Conservation (phyloP, 352 stramenopile species). For the Phytophthora hybrid region DNA sequence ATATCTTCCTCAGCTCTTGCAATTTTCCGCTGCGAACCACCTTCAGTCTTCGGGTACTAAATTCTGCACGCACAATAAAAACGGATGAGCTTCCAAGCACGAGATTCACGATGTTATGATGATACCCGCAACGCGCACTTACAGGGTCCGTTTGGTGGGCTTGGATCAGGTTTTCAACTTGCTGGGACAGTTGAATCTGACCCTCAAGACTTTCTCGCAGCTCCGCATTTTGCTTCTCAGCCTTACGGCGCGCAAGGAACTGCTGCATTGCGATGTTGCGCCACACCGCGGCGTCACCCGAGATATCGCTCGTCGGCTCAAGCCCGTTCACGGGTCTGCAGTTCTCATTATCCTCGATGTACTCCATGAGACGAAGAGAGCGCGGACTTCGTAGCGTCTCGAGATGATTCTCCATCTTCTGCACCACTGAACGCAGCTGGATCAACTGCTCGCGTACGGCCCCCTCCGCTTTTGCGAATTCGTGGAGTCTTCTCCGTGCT, state of each 20-base stretch:
- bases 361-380: conserved; percentile 16
- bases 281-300: conserved; percentile 1
- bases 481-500: conserved; percentile 1
- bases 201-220: conserved; percentile 16
- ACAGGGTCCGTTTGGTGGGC: conserved; percentile 18
- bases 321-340: neutral
- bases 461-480: conserved; percentile 12
- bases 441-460: conserved; percentile 27
- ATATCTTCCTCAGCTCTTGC: neutral
- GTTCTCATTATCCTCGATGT: conserved; percentile 9
- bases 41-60: neutral
- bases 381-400: conserved; percentile 26
- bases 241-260: conserved; percentile 26
- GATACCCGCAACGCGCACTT: neutral
- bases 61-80: neutral
- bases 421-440: conserved; percentile 28
- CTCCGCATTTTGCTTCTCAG: conserved; percentile 28
- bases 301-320: neutral
- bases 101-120: neutral
- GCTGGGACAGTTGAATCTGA: conserved; percentile 29
- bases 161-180: conserved; percentile 31
- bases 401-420: conserved; percentile 34
- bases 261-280: conserved; percentile 27
- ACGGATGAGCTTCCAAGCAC: neutral
- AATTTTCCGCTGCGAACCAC: neutral